These are phyloP conservation scores for Quercus variabilis DNA, from an alignment of 306 rosid species.

Conservation along the genomic window DNA sequence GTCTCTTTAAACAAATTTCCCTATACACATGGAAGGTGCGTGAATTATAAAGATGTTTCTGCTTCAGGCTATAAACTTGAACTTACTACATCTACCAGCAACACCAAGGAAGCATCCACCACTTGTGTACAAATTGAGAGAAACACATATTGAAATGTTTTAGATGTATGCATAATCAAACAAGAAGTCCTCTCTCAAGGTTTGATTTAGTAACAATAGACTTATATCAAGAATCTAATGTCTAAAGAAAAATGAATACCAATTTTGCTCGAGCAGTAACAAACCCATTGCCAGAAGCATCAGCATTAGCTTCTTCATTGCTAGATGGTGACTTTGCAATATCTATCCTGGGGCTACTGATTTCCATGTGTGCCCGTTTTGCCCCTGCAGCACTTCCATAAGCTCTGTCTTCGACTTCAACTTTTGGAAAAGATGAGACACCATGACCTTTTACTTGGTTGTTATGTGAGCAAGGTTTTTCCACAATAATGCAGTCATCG, in stretches of 20 bases:
- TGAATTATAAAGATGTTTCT: too few species aligned
- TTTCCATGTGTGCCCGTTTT: slow-evolving; percentile 65
- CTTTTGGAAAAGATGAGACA: slow-evolving; percentile 35
- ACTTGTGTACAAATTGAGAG: not conserved
- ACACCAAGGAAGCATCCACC: not conserved
- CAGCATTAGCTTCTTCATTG: slow-evolving; percentile 52
- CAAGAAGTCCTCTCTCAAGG: not conserved
- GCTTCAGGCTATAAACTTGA: not conserved
- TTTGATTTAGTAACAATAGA: not conserved
- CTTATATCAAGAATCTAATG: not conserved
- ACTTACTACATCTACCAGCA: not conserved
- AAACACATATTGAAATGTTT: not conserved
- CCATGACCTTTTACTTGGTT: slow-evolving; percentile 37
- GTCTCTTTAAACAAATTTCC: not conserved
- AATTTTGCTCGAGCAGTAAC: slow-evolving; percentile 69
- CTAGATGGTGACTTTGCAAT: slow-evolving; percentile 49
- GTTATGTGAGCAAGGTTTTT: slow-evolving; percentile 38
- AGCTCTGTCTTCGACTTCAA: slow-evolving; percentile 60
- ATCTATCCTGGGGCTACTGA: slow-evolving; percentile 46
- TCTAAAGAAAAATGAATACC: slow-evolving; percentile 28
- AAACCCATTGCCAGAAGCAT: slow-evolving; percentile 52
- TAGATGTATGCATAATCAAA: not conserved
- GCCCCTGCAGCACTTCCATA: slow-evolving; percentile 35
- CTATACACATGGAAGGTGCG: not conserved
- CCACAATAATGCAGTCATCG: slow-evolving; percentile 50